Base-by-base conservation (phyloP, 2,329 filamentous ascomycete species). In the Pseudomassariella vexata region DNA sequence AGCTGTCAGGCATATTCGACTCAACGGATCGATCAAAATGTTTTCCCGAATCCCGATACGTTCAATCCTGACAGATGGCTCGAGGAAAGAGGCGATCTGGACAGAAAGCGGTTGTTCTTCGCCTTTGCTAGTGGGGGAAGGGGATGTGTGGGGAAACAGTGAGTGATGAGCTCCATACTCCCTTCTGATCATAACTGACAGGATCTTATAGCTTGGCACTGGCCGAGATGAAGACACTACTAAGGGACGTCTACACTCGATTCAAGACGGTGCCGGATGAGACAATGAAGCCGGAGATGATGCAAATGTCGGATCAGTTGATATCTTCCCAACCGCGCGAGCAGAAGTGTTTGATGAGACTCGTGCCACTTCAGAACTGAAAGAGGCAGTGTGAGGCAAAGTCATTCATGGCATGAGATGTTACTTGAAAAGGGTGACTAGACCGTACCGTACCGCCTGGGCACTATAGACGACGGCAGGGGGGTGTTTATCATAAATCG, bases 1-100 rank as follows among this genome's bases (percentile, higher is more conserved):
- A 78, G 76, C 48, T 70, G 68, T 40, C 76, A 81, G 53, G 69
- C 76, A 1, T 75, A 69, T 47, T 79, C 75, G 9, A 62, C 78
- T 20, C 73, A 81, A 41, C 67, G 70, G 14, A 60, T 76, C 35
- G 71, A 81, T 41, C 53, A 60, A 9, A 68, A 79, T 35, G 81
- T 87, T 2, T 96, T 94, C 52, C 78, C 82, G 1, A 72, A 88
- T 25, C 83, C 88, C 0, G 83, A 94, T 38, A 60, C 56, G 5
- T 95, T 89, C 50, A 68, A 80, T 30, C 89, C 89, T 0, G 84
- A 90, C 35, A 73, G 90, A 44, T 95, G 89, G 89, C 73, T 95
- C 42, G 76, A 71, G 11, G 68, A 72, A 7, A 71, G 80, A 27
- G 86, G 85, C 3, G 85, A 90, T 46, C 70, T 82, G 37, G 83